Percentiles rank a stretch among this genome's conserved stretches.
Evolutionary conservation across 106 monocot genomes (phyloP).

Genomic region (Dioscorea zingiberensis): DNA sequence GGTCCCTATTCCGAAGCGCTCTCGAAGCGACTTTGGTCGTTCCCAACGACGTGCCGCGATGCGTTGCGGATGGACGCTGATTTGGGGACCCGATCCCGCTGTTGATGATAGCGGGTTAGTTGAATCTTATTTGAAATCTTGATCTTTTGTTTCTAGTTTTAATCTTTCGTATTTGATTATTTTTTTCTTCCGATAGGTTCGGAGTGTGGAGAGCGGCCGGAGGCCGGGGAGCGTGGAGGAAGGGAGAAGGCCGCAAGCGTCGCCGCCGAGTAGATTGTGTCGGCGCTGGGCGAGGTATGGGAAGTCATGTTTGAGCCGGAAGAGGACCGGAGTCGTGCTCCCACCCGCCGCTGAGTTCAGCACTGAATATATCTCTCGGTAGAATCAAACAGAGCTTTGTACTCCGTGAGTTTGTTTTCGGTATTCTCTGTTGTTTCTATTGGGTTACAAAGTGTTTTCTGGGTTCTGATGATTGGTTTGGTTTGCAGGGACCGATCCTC

Average conservation of each 20-base stretch:
- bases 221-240: constrained; percentile 60
- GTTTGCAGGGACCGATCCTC: constrained; percentile 76
- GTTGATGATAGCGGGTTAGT: constrained; percentile 43
- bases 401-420: constrained; percentile 86
- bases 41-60: constrained; percentile 47
- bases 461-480: constrained; percentile 7
- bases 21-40: neutral
- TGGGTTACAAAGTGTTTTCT: too few species aligned
- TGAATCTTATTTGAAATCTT: neutral
- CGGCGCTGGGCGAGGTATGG: constrained; percentile 53
- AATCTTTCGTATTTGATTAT: neutral
- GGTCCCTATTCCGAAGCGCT: constrained; percentile 49
- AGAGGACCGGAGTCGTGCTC: too few species aligned
- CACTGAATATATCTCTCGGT: constrained; percentile 79
- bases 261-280: constrained; percentile 54
- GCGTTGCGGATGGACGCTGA: constrained; percentile 35
- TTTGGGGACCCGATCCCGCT: constrained; percentile 20
- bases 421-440: constrained; percentile 13
- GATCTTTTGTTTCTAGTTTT: neutral
- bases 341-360: constrained; percentile 40
- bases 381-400: constrained; percentile 99
- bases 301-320: constrained; percentile 45
- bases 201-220: constrained; percentile 56
- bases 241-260: constrained; percentile 62
- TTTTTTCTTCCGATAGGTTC: constrained; percentile 29